Evolutionary conservation across 441 rosid genomes (phyloP), one percentile per base, ranked within the genome.

Genomic region (Oxalis stricta): DNA sequence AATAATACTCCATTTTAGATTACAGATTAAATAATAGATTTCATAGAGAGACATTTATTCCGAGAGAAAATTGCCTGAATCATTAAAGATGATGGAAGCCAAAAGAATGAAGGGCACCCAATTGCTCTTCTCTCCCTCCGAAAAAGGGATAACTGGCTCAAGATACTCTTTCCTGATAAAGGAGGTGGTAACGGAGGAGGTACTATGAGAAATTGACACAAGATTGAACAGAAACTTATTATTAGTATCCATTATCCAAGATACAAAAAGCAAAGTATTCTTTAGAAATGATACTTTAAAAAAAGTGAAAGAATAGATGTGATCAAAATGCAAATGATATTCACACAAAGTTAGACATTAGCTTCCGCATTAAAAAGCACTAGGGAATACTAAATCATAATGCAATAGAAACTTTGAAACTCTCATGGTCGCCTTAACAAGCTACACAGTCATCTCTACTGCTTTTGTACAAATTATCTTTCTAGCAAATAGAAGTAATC

Each of bases 111-210:
- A 11, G 99, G 99, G 61, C 99, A 83, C 5, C 82, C 85, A 18
- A 69, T 38, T 33, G 70, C 81, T 50, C 51, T 60, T 50, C 85
- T 70, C 66, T 81, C 67, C 38, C 38, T 55, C 49, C 50, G 60
- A 21, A 91, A 76, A 42, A 66, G 70, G 42, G 46, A 52, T 13
- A 79, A 15, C 17, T 91, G 96, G 18, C 79, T 60, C 18, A 55
- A 34, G 41, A 55, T 71, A 47, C 82, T 83, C 82, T 65, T 79
- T 69, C 84, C 86, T 53, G 95, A 91, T 48, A 60, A 56, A 46
- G 73, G 74, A 50, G 94, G 91, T 44, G 88, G 96, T 50, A 81
- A 69, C 26, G 82, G 83, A 51, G 84, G 69, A 43, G 95, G 95
- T 82, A 91, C 99, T 86, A 59, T 57, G 59, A 72, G 53, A 72